Evolutionary conservation across 345 rosid genomes (phyloP), one percentile per base, ranked within the genome.

Genomic region (Populus ilicifolia): DNA sequence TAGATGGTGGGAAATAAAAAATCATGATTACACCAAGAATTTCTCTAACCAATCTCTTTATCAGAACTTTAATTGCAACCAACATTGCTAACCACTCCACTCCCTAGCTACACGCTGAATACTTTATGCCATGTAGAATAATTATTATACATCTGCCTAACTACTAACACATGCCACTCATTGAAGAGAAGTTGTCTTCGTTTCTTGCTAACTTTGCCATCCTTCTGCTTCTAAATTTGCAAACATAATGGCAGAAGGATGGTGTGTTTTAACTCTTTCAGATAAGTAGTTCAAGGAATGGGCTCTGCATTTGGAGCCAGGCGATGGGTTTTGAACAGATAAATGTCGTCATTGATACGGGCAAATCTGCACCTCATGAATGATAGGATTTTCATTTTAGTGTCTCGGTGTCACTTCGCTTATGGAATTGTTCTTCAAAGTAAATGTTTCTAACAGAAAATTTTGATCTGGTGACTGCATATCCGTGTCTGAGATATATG

Each of bases 61-160:
- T 54, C 52, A 46, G 48, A 36, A 46, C 33, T 38, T 30, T 14
- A 35, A 64, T 50, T 12, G 78, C 79, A 66, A 46, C 41, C 18
- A 72, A 82, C 76, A 63, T 54, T 64, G 7, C 61, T 41, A 78
- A 70, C 80, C 75, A 83, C 79, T 76, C 80, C 76, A 75, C 65
- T 65, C 78, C 41, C 66, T 43, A 4, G 12, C 61, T 52, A 39
- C 43, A 4, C 52, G 16, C 18, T 46, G 52, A 46, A 46, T 46
- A 46, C 52, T 46, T 46, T 16, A 46, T 46, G 25, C 12, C 29
- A 4, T 61, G 65, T 21, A 61, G 12, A 21, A 12, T 33, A 61
- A 76, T 65, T 63, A 41, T 52, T 75, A 23, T 23, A 44, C 44
- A 75, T 44, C 23, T 70, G 80, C 70, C 75, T 61, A 70, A 70